Evolutionary conservation across 2,329 filamentous ascomycete genomes (phyloP).

Genomic region (Macroventuria anomochaeta): DNA sequence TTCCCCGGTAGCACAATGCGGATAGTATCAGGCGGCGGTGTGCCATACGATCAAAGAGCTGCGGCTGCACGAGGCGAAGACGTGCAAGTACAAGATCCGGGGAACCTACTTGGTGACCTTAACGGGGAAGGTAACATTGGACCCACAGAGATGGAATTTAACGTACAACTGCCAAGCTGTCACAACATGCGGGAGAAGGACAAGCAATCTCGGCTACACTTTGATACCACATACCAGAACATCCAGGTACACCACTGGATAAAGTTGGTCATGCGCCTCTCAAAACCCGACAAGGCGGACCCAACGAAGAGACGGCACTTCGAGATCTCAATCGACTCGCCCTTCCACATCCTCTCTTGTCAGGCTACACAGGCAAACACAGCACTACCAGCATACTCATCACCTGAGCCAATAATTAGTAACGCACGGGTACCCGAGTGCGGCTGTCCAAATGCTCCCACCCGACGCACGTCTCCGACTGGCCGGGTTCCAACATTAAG

Average conservation of each 20-base stretch:
- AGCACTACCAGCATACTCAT: slow-evolving; percentile 79
- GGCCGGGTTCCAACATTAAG: slow-evolving; percentile 63
- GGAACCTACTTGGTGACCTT: slow-evolving; percentile 82
- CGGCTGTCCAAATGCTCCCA: slow-evolving; percentile 71
- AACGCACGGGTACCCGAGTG: slow-evolving; percentile 58
- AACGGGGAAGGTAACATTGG: slow-evolving; percentile 76
- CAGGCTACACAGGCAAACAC: slow-evolving; percentile 92
- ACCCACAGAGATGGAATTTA: slow-evolving; percentile 93
- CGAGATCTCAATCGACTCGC: slow-evolving; percentile 95
- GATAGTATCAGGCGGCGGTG: slow-evolving; percentile 80
- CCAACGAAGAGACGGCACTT: slow-evolving; percentile 84
- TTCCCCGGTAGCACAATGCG: slow-evolving; percentile 79
- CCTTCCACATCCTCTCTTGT: slow-evolving; percentile 91
- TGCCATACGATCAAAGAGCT: slow-evolving; percentile 67
- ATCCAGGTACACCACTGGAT: slow-evolving; percentile 97
- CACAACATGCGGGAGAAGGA: slow-evolving; percentile 80
- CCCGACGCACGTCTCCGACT: slow-evolving; percentile 56
- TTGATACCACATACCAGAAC: slow-evolving; percentile 91
- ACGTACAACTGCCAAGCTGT: slow-evolving; percentile 88
- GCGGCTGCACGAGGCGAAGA: slow-evolving; percentile 64
- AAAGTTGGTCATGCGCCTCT: slow-evolving; percentile 95
- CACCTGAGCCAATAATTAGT: slow-evolving; percentile 52
- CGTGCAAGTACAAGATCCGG: slow-evolving; percentile 59
- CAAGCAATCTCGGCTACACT: slow-evolving; percentile 71
- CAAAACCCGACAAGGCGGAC: slow-evolving; percentile 79